A percentile compares a stretch with the other conserved stretches of the same genome.
Evolutionary conservation across 116 monocot genomes (phyloP).

Genomic region (Posidonia oceanica): DNA sequence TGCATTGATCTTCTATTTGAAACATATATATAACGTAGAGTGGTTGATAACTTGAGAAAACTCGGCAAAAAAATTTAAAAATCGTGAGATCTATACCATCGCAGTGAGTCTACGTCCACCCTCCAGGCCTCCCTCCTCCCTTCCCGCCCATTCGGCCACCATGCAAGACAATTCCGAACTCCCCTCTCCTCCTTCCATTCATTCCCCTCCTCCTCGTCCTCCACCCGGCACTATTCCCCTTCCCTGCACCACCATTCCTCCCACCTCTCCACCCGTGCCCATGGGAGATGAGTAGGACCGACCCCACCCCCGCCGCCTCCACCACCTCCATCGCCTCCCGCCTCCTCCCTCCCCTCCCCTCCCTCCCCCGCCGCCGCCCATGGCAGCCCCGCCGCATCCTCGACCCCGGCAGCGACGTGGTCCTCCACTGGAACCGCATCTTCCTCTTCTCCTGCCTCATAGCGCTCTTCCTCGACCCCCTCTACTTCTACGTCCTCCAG

Average conservation of each 20-base stretch:
- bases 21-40: too few species aligned
- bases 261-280: conserved; percentile 11
- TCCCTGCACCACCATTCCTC: background rate
- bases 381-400: conserved; percentile 51
- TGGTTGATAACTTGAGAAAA: too few species aligned
- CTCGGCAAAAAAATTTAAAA: too few species aligned
- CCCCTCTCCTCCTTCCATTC: background rate
- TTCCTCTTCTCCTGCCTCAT: conserved; percentile 72
- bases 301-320: conserved; percentile 4
- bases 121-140: too few species aligned
- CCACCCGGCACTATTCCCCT: background rate
- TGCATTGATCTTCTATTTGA: too few species aligned
- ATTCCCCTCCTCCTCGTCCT: background rate
- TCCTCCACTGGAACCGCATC: conserved; percentile 74
- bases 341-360: conserved; percentile 3
- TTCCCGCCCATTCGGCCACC: background rate
- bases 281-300: conserved; percentile 17
- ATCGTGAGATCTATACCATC: too few species aligned
- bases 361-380: conserved; percentile 7
- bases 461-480: conserved; percentile 84
- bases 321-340: conserved; percentile 9
- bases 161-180: background rate
- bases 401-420: conserved; percentile 63
- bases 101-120: too few species aligned
- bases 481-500: conserved; percentile 78